Percentiles rank a stretch among this genome's conserved stretches.
Evolutionary conservation across 768 basidiomycete genomes (phyloP).

Genomic region (Podaxis carcinomalis): DNA sequence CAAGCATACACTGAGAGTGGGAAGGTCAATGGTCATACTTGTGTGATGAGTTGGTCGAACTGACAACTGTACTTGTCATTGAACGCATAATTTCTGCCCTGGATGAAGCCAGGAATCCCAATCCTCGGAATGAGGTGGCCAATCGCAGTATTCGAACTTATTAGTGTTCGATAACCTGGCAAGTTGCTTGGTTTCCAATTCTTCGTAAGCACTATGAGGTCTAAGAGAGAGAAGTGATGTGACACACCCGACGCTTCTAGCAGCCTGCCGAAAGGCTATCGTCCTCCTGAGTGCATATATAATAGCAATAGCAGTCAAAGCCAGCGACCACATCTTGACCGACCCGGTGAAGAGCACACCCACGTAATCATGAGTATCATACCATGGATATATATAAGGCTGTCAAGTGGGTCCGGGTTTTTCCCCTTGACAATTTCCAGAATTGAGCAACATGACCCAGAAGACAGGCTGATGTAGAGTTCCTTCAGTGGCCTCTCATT

Average conservation of each 20-base stretch:
- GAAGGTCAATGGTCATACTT: background rate
- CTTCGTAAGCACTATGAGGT: background rate
- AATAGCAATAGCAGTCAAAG: background rate
- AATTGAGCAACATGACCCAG: too few species aligned
- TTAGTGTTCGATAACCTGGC: constrained; percentile 1
- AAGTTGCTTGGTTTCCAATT: background rate
- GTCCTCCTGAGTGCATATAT: constrained; percentile 2
- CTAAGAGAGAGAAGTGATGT: background rate
- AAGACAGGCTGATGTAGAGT: too few species aligned
- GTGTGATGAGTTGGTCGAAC: background rate
- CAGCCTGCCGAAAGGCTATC: background rate
- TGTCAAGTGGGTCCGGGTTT: too few species aligned
- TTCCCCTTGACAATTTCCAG: too few species aligned
- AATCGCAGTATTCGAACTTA: background rate
- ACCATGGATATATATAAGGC: too few species aligned
- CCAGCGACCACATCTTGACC: background rate
- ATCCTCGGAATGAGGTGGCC: background rate
- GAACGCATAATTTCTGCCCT: constrained; percentile 1
- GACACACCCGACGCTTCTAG: background rate
- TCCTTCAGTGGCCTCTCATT: too few species aligned
- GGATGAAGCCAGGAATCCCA: background rate
- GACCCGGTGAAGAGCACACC: too few species aligned
- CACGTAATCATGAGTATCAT: too few species aligned
- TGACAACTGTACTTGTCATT: constrained; percentile 1
- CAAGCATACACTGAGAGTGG: background rate